phyloP scores from a whole-genome alignment of 2,329 filamentous ascomycete species.

The Aureobasidium sp. region DNA sequence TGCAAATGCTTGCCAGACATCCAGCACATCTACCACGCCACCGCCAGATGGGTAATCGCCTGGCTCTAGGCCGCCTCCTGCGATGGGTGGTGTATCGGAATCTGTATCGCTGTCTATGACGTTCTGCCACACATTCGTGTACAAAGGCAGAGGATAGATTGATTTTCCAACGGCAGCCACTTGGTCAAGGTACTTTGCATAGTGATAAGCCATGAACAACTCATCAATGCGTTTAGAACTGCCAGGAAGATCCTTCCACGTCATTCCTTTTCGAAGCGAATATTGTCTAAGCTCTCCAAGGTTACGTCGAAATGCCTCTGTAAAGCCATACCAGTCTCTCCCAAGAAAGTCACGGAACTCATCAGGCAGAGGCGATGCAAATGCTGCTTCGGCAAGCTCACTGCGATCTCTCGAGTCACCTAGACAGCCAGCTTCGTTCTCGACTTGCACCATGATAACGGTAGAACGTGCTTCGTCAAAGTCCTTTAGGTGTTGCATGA shows the following conservation, averaged over 20 bases:
- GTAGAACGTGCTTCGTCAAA: constrained; percentile 40
- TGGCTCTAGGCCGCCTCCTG: constrained; percentile 34
- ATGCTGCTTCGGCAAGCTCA: constrained; percentile 32
- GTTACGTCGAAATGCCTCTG: constrained; percentile 20
- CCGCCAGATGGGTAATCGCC: constrained; percentile 43
- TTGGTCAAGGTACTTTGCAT: constrained; percentile 32
- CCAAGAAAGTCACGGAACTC: constrained; percentile 27
- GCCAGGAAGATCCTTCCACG: constrained; percentile 36
- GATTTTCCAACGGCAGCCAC: constrained; percentile 34
- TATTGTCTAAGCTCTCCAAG: neutral
- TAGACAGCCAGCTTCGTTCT: constrained; percentile 46
- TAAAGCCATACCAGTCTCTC: neutral
- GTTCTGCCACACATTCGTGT: constrained; percentile 41
- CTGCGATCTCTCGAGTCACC: constrained; percentile 44
- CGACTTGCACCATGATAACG: constrained; percentile 50
- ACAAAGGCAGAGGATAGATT: constrained; percentile 35
- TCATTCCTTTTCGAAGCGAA: constrained; percentile 16
- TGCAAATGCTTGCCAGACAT: constrained; percentile 37
- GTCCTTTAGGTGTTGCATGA: constrained; percentile 34
- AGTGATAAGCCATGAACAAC: constrained; percentile 42
- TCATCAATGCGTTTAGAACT: constrained; percentile 31
- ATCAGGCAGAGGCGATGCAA: constrained; percentile 29
- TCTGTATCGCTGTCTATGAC: constrained; percentile 27
- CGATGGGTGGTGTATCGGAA: constrained; percentile 29
- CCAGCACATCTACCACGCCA: constrained; percentile 32